Percentiles rank a stretch among this genome's conserved stretches.
Evolutionary conservation across 2,329 filamentous ascomycete genomes (phyloP).

Genomic region (Cordyceps militaris): DNA sequence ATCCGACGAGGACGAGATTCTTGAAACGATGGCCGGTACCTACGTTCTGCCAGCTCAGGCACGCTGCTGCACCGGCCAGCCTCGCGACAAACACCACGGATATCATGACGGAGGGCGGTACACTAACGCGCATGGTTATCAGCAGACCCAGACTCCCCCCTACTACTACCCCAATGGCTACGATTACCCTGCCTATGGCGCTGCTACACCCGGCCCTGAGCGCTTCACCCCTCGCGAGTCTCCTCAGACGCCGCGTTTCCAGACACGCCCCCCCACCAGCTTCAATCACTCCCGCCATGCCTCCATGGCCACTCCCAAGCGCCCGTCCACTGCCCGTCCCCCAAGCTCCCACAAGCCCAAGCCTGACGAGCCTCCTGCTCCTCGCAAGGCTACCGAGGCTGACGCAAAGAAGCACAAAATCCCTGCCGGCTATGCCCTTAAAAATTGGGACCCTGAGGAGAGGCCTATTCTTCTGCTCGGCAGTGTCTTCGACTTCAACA

Average conservation of each 20-base stretch:
- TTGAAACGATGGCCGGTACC: slow-evolving; percentile 47
- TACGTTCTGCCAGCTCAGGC: slow-evolving; percentile 47
- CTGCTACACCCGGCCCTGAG: slow-evolving; percentile 5
- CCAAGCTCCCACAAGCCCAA: slow-evolving; percentile 32
- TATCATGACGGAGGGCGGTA: slow-evolving; percentile 45
- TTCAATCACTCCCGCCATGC: slow-evolving; percentile 39
- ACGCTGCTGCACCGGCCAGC: slow-evolving; percentile 29
- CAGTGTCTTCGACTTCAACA: slow-evolving; percentile 96
- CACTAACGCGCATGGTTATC: slow-evolving; percentile 53
- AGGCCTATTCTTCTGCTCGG: slow-evolving; percentile 90
- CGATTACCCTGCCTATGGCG: slow-evolving; percentile 28
- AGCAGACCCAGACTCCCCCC: slow-evolving; percentile 34
- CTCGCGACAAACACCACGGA: slow-evolving; percentile 30
- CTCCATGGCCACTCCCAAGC: slow-evolving; percentile 43
- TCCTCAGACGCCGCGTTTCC: slow-evolving; percentile 29
- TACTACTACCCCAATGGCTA: slow-evolving; percentile 26
- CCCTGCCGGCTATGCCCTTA: slow-evolving; percentile 83
- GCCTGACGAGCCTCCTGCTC: slow-evolving; percentile 24
- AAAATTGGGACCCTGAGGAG: slow-evolving; percentile 96
- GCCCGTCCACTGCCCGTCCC: slow-evolving; percentile 46
- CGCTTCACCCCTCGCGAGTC: slow-evolving; percentile 30
- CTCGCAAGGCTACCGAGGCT: slow-evolving; percentile 47
- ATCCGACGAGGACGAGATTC: slow-evolving; percentile 57
- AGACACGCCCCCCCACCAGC: slow-evolving; percentile 34
- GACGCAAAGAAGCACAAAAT: slow-evolving; percentile 65